Base-by-base conservation (phyloP, 371 early-diverging fungal species). In the Mortierella sp. region DNA sequence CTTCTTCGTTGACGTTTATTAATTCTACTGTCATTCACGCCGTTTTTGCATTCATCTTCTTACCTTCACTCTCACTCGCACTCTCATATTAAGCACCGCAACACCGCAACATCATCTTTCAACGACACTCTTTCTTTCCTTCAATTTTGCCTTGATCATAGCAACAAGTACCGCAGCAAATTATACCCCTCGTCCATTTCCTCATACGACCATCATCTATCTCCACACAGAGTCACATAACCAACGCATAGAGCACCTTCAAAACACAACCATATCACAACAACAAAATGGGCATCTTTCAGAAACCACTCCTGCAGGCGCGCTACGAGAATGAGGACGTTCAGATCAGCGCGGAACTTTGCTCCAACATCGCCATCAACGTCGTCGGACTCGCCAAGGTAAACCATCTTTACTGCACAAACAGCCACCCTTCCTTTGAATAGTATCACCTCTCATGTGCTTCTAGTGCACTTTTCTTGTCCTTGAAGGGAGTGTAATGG, bases 291-390 rank as follows among this genome's bases (percentile, higher is more conserved):
- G 81, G 81, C 9, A n/a, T 80, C 26, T 80, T 80, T 44, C 48
- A 60, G 21, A 80, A 80, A 71, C 73, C 54, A 21, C 65, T 80
- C 34, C 48, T 76, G 8, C 74, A 77, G 26, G 81, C 73, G 3
- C 76, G 68, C 5, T 80, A 65, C 47, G 81, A 80, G 14, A 80
- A 80, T 34, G 81, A 80, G 57, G 81, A 80, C 45, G 81, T 80
- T 9, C 81, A 80, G 77, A 76, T 80, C 81, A 80, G 81, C 31
- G 81, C 81, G 31, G 81, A 80, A 38, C 73, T 80, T 42, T 80
- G 81, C 57, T 28, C 81, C 45, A 80, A 80, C 34, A 80, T 80
- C 55, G 45, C 81, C 42, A 80, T 80, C 47, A 50, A 65, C 3
- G 81, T 80, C 26, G 38, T 80, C n/a, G 81, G 81, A n/a, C 58